Percentiles rank a stretch among this genome's conserved stretches.
Conservation (phyloP, 2,329 filamentous ascomycete genomes). For the Colletotrichum noveboracense region DNA sequence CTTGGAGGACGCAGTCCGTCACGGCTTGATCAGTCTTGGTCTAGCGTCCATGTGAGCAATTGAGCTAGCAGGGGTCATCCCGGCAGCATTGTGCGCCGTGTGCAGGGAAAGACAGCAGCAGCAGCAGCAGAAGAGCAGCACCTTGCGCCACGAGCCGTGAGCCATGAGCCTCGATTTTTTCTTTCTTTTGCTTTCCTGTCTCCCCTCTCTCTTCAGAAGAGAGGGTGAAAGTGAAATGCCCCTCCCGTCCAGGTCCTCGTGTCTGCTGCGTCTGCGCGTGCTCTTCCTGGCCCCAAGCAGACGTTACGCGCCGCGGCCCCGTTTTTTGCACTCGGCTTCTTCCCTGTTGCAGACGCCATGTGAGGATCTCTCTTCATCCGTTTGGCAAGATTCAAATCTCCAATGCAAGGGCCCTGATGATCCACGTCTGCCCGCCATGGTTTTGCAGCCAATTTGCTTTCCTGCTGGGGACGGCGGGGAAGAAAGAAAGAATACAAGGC, state of each 20-base stretch:
- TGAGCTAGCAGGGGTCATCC: slow-evolving; percentile 30
- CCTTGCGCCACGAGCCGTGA: not conserved
- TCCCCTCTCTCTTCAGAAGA: not conserved
- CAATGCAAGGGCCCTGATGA: slow-evolving; percentile 11
- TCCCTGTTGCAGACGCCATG: not conserved
- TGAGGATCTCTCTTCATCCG: not conserved
- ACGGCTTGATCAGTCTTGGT: not conserved
- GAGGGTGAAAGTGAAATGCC: not conserved
- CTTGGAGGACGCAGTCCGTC: slow-evolving; percentile 12
- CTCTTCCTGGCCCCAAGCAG: not conserved
- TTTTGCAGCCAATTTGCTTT: not conserved
- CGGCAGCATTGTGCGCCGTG: slow-evolving; percentile 10
- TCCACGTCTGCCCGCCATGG: not conserved
- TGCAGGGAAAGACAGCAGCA: not conserved
- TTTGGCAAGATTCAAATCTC: not conserved
- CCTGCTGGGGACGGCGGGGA: not conserved
- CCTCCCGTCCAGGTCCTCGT: not conserved
- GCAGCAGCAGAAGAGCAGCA: not conserved
- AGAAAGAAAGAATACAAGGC: not conserved
- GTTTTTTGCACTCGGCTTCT: not conserved
- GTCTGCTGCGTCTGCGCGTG: not conserved
- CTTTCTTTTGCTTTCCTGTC: not conserved
- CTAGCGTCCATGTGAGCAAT: slow-evolving; percentile 24
- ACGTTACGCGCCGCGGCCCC: not conserved
- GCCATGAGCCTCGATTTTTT: not conserved